A percentile compares a stretch with the other conserved stretches of the same genome.
phyloP scores from a whole-genome alignment of 2,329 filamentous ascomycete species.

The Colletotrichum eremochloae region DNA sequence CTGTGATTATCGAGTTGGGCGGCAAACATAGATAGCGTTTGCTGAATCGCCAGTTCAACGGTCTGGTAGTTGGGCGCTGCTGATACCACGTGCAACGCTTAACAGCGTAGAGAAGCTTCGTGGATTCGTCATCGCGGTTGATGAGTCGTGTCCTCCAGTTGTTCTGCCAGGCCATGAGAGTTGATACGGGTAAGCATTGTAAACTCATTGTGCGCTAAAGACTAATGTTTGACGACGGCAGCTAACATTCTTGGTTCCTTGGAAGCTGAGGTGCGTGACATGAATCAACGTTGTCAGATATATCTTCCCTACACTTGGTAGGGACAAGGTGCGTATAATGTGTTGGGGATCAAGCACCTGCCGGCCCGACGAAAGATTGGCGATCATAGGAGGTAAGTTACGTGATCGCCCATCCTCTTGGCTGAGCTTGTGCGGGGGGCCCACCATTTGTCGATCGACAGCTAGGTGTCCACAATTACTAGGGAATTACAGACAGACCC shows the following conservation, averaged over 20 bases:
- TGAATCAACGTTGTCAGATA: background rate
- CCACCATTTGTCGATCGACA: background rate
- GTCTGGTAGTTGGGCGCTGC: conserved; percentile 15
- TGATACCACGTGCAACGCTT: conserved; percentile 33
- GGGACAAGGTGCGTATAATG: background rate
- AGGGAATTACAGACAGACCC: background rate
- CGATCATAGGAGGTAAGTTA: background rate
- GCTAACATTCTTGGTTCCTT: background rate
- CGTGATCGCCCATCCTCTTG: background rate
- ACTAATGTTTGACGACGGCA: background rate
- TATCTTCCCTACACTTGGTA: background rate
- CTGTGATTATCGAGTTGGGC: background rate
- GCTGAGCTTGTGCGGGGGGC: background rate
- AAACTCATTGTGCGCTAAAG: background rate
- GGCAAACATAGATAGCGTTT: background rate
- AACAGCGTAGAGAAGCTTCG: conserved; percentile 16
- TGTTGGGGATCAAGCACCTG: background rate
- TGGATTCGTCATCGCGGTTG: conserved; percentile 21
- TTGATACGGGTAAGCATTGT: background rate
- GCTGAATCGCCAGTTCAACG: conserved; percentile 10
- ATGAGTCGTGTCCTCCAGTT: conserved; percentile 31
- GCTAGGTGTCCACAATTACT: background rate
- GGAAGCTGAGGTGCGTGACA: background rate
- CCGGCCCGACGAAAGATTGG: background rate
- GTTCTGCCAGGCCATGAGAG: background rate